phyloP scores from a whole-genome alignment of 768 basidiomycete genomes.

The Kwoniella sp. region DNA sequence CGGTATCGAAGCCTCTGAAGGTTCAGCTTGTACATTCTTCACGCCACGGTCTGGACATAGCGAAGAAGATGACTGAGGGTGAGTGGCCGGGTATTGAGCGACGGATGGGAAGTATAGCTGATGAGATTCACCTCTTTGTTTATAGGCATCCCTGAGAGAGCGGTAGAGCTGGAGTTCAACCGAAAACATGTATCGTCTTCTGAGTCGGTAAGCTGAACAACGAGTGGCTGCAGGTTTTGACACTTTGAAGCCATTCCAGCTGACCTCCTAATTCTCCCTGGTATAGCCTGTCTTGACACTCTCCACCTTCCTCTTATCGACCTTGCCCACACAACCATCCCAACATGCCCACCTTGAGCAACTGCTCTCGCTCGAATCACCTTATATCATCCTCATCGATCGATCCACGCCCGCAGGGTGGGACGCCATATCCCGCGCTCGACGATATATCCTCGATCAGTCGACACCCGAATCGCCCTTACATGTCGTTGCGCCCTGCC shows the following conservation, averaged over 20 bases:
- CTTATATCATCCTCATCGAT: conserved; percentile 69
- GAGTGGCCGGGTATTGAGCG: background rate
- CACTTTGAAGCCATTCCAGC: conserved; percentile 5
- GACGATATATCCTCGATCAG: conserved; percentile 26
- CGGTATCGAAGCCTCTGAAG: background rate
- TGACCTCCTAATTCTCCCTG: background rate
- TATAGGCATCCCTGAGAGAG: conserved; percentile 11
- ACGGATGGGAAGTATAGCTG: background rate
- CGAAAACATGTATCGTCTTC: conserved; percentile 12
- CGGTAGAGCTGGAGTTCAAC: conserved; percentile 8
- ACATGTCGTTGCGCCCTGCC: conserved; percentile 66
- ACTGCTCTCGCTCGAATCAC: conserved; percentile 23
- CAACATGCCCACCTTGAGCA: conserved; percentile 57
- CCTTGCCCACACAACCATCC: conserved; percentile 65
- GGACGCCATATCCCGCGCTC: conserved; percentile 42
- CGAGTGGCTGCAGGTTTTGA: background rate
- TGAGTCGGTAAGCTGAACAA: conserved; percentile 4
- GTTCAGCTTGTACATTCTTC: conserved; percentile 37
- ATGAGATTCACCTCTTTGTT: background rate
- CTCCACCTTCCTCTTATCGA: conserved; percentile 83
- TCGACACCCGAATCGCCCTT: conserved; percentile 25
- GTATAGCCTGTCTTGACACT: conserved; percentile 65
- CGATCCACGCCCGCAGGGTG: conserved; percentile 77
- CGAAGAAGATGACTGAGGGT: conserved; percentile 28
- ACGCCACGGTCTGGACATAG: conserved; percentile 37